Conservation (phyloP, 306 rosid species). For the Vigna reflexopilosa region DNA sequence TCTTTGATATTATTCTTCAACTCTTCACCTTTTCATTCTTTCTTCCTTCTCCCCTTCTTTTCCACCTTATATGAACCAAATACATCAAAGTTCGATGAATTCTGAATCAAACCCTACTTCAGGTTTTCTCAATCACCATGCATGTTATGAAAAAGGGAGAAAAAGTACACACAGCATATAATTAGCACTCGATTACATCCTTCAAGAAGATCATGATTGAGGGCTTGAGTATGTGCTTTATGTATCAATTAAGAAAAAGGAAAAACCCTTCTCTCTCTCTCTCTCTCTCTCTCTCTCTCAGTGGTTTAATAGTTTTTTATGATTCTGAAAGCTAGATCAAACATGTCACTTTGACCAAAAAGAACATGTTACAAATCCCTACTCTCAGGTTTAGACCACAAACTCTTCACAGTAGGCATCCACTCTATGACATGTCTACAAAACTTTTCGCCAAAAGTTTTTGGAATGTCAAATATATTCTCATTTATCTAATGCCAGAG, state of each 20-base stretch:
- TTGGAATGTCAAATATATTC: not conserved
- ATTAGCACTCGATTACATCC: not conserved
- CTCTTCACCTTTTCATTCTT: too few relatives aligned
- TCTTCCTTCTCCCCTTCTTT: too few relatives aligned
- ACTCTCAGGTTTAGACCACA: not conserved
- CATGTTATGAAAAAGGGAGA: not conserved
- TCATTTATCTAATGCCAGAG: not conserved
- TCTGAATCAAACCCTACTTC: not conserved
- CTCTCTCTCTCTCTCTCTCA: not conserved
- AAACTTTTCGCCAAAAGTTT: not conserved
- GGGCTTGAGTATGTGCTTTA: not conserved
- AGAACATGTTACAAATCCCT: not conserved
- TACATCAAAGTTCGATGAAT: not conserved
- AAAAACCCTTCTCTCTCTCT: not conserved
- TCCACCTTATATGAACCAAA: not conserved
- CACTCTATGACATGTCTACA: not conserved
- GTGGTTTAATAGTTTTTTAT: not conserved
- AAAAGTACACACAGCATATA: not conserved
- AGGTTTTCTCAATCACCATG: conserved; percentile 9
- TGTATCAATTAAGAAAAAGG: not conserved
- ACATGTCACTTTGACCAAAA: not conserved
- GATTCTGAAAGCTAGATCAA: conserved; percentile 9
- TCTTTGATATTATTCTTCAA: too few relatives aligned
- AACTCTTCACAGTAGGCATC: conserved; percentile 10
- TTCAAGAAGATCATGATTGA: conserved; percentile 1